Base-by-base conservation (phyloP, 2,329 filamentous ascomycete genomes). In the Calonectria fujianensis region DNA sequence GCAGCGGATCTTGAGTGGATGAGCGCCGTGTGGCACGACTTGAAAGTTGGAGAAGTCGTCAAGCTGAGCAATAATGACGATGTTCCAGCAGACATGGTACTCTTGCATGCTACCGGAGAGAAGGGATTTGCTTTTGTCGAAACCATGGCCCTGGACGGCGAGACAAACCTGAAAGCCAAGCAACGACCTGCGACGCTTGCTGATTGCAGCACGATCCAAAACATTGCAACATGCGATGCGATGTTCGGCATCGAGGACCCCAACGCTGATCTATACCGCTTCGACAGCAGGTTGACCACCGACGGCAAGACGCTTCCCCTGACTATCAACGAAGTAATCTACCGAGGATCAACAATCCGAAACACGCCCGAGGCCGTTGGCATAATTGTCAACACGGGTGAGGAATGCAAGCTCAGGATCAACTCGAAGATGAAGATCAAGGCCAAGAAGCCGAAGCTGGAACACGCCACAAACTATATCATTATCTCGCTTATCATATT, bases 351-450 rank as follows among this genome's bases (percentile, higher is more conserved):
- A 80, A 91, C 96, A 4, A 84, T 98, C 69, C 91, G 96, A 66
- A 98, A 98, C 82, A 98, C 96, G 0, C 88, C 89, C 7, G 88
- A 89, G 75, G 93, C 92, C 5, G 87, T 95, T 61, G 96, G 95
- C 2, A 76, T 98, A 80, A 94, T 98, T 45, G 93, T 98, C 78
- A 98, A 98, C 85, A 96, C 94, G 0, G 95, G 95, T 39, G 95
- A 97, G 83, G 95, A 98, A 83, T 97, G 94, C 86, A 97, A 97
- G 83, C 96, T 97, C 72, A 94, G 95, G 63, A 96, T 97, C 94
- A 98, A 98, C 81, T 93, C 95, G 63, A 97, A 95, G 84, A 95
- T 96, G 82, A 95, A 96, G 77, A 95, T 95, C 13, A 92, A 93
- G 37, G 95, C 95, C 70, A 98, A 98, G 84, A 94, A 94, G 48